phyloP scores from a whole-genome alignment of 768 basidiomycete species.

The Lactifluus hygrophoroides region DNA sequence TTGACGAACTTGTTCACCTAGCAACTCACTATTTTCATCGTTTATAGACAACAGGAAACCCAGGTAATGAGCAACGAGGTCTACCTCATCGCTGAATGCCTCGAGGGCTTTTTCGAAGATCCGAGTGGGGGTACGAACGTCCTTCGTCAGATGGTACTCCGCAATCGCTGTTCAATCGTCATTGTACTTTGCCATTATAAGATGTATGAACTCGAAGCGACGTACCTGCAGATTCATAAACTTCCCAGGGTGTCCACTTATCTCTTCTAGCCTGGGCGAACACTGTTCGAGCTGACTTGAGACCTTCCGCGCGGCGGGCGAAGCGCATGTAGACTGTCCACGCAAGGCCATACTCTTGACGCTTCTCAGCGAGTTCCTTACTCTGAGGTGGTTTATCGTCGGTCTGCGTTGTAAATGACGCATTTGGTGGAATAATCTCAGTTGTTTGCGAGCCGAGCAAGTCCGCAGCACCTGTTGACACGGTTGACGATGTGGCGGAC shows the following conservation, averaged over 20 bases:
- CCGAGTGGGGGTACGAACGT: conserved; percentile 68
- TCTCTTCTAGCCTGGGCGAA: conserved; percentile 79
- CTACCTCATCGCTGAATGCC: conserved; percentile 68
- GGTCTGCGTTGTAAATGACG: conserved; percentile 36
- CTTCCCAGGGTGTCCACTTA: conserved; percentile 79
- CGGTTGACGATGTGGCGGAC: conserved; percentile 31
- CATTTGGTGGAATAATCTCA: conserved; percentile 3
- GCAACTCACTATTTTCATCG: conserved; percentile 77
- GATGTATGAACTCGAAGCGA: neutral
- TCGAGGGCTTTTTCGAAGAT: conserved; percentile 95
- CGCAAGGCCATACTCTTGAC: conserved; percentile 67
- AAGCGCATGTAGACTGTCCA: conserved; percentile 94
- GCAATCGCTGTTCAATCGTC: conserved; percentile 57
- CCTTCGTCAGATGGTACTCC: conserved; percentile 88
- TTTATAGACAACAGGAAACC: conserved; percentile 91
- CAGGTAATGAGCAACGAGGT: conserved; percentile 83
- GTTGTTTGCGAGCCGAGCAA: conserved; percentile 1
- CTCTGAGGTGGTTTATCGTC: conserved; percentile 45
- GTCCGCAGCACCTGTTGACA: conserved; percentile 18
- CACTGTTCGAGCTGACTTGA: conserved; percentile 65
- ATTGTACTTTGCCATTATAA: conserved; percentile 4
- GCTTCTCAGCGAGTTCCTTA: conserved; percentile 50
- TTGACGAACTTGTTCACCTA: neutral
- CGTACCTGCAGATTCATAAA: conserved; percentile 86
- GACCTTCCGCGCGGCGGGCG: conserved; percentile 77